Percentiles rank a stretch among this genome's conserved stretches.
These are phyloP conservation scores for Butyriboletus appendiculatus DNA, from an alignment of 1,284 basidiomycete species.

Conservation along the genomic window DNA sequence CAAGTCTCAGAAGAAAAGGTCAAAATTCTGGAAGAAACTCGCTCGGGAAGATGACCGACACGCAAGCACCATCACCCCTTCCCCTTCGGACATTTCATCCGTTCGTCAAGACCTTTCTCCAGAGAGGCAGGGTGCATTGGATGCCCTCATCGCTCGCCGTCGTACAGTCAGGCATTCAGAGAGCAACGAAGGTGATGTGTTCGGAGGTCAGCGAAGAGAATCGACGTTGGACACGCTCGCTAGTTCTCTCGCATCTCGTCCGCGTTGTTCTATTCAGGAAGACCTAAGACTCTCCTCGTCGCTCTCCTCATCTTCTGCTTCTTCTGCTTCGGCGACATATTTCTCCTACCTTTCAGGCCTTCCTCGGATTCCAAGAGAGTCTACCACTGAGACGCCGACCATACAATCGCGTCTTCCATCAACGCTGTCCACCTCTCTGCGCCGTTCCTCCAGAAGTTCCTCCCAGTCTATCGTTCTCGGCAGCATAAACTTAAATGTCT, in stretches of 20 bases:
- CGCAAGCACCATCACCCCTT: conserved; percentile 45
- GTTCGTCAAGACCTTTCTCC: conserved; percentile 42
- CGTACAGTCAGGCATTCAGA: conserved; percentile 15
- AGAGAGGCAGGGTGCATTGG: conserved; percentile 42
- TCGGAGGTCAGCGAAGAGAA: conserved; percentile 18
- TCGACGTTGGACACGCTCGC: conserved; percentile 24
- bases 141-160: conserved; percentile 37
- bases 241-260: conserved; percentile 27
- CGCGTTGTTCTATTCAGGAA: conserved; percentile 21
- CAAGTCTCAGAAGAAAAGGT: conserved; percentile 41
- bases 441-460: conserved; percentile 19
- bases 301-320: conserved; percentile 21
- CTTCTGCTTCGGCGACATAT: conserved; percentile 29
- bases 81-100: conserved; percentile 53
- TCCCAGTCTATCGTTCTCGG: conserved; percentile 30
- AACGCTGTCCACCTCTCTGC: conserved; percentile 20
- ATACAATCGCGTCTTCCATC: conserved; percentile 18
- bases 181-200: conserved; percentile 24
- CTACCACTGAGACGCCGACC: conserved; percentile 20
- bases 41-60: conserved; percentile 39
- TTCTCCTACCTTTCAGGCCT: conserved; percentile 15
- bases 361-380: conserved; percentile 9
- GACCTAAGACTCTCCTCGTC: conserved; percentile 19
- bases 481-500: conserved; percentile 27
- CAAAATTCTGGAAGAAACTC: conserved; percentile 50